Evolutionary conservation across 2,329 filamentous ascomycete species (phyloP).

Genomic region (Ceratocystis albifundus): DNA sequence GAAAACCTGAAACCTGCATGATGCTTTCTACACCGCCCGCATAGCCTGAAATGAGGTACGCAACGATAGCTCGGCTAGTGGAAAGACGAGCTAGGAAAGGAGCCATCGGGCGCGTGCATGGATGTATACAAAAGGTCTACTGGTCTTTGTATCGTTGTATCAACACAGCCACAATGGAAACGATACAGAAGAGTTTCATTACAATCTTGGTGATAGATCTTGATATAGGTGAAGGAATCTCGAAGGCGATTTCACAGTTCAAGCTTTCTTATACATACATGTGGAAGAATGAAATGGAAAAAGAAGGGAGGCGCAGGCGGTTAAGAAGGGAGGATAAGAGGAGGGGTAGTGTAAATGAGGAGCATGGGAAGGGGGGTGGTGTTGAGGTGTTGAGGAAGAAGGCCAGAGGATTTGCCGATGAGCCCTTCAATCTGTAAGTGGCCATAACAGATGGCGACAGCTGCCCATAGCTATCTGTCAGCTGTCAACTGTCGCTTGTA

Average conservation of each 20-base stretch:
- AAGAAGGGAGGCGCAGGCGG: neutral
- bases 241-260: neutral
- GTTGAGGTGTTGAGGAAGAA: too few relatives aligned
- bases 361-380: neutral
- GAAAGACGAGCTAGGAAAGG: neutral
- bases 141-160: neutral
- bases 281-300: neutral
- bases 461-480: too few relatives aligned
- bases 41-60: neutral
- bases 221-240: neutral
- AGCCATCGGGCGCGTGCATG: slow-evolving; percentile 3
- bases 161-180: slow-evolving; percentile 6
- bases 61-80: neutral
- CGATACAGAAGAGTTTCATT: neutral
- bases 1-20: neutral
- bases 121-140: neutral
- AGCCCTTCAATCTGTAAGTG: neutral
- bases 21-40: neutral
- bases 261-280: neutral
- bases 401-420: neutral
- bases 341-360: neutral
- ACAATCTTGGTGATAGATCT: slow-evolving; percentile 1
- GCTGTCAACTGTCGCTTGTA: neutral
- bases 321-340: neutral
- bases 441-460: neutral